These are phyloP conservation scores for Fusarium sp. DNA, from an alignment of 2,329 filamentous ascomycete genomes.

Conservation along the genomic window DNA sequence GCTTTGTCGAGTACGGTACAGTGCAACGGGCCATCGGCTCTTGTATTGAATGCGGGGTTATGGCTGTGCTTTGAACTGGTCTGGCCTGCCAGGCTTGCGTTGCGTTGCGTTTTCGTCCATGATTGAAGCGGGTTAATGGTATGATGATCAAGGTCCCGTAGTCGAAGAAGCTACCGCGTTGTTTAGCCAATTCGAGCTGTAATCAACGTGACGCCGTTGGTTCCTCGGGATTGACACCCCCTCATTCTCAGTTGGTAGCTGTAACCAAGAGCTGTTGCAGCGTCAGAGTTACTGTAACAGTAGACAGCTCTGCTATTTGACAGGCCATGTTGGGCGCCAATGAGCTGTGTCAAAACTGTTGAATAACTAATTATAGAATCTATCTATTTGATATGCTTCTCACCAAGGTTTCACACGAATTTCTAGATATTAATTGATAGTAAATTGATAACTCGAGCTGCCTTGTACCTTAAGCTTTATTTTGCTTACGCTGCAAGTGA, in stretches of 20 bases:
- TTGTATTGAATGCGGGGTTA: constrained; percentile 32
- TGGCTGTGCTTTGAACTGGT: not conserved
- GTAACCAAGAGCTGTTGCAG: not conserved
- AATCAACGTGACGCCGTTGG: constrained; percentile 31
- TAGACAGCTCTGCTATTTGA: not conserved
- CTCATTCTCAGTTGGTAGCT: constrained; percentile 4
- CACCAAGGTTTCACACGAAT: not conserved
- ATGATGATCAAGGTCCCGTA: constrained; percentile 24
- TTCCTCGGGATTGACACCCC: constrained; percentile 28
- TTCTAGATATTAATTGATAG: not conserved
- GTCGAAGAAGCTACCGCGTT: not conserved
- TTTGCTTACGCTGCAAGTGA: constrained; percentile 24
- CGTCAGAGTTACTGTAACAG: not conserved
- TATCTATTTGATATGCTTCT: not conserved
- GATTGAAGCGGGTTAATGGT: constrained; percentile 19
- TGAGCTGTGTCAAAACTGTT: not conserved
- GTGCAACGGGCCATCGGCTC: constrained; percentile 11
- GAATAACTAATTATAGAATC: not conserved
- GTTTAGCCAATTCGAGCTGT: constrained; percentile 27
- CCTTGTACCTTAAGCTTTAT: constrained; percentile 12
- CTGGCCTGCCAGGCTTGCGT: not conserved
- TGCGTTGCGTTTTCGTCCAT: constrained; percentile 4
- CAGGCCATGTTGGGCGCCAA: not conserved
- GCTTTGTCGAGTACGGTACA: not conserved
- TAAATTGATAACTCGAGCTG: not conserved